phyloP scores from a whole-genome alignment of 768 basidiomycete genomes.

The Infundibulicybe gibba region DNA sequence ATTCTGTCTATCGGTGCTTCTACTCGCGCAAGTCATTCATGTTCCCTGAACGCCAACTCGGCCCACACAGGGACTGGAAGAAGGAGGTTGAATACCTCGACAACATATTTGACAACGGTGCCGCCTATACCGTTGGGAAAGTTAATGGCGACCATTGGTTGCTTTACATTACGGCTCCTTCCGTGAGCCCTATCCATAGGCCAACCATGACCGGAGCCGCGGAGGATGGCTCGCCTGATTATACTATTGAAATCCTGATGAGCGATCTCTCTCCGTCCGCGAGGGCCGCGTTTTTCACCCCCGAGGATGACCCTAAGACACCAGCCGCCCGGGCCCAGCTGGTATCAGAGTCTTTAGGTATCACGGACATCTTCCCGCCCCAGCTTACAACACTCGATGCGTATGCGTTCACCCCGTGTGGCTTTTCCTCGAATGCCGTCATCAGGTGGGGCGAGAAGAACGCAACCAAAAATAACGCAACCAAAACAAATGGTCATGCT shows the following conservation, averaged over 20 bases:
- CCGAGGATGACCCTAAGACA: constrained; percentile 24
- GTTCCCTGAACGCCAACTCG: constrained; percentile 94
- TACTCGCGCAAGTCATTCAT: constrained; percentile 99
- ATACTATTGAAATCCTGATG: constrained; percentile 98
- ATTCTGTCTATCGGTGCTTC: constrained; percentile 85
- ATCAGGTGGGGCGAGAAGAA: constrained; percentile 58
- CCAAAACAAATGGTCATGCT: not conserved
- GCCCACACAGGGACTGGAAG: constrained; percentile 92
- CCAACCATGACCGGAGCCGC: not conserved
- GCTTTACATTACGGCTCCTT: constrained; percentile 81
- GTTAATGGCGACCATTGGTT: constrained; percentile 99
- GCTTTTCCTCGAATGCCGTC: constrained; percentile 93
- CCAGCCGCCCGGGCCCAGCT: constrained; percentile 53
- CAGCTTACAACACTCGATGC: constrained; percentile 84
- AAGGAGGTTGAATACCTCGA: constrained; percentile 92
- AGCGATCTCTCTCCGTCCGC: constrained; percentile 76
- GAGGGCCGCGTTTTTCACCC: constrained; percentile 74
- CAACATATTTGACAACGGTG: constrained; percentile 80
- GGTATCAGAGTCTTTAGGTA: constrained; percentile 72
- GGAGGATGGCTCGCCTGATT: constrained; percentile 53
- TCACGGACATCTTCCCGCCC: constrained; percentile 77
- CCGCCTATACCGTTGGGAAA: constrained; percentile 95
- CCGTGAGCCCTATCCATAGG: constrained; percentile 4
- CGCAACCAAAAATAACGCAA: no score
- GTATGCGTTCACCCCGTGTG: constrained; percentile 92